Evolutionary conservation across 345 rosid genomes (phyloP).

Genomic region (Acer negundo): DNA sequence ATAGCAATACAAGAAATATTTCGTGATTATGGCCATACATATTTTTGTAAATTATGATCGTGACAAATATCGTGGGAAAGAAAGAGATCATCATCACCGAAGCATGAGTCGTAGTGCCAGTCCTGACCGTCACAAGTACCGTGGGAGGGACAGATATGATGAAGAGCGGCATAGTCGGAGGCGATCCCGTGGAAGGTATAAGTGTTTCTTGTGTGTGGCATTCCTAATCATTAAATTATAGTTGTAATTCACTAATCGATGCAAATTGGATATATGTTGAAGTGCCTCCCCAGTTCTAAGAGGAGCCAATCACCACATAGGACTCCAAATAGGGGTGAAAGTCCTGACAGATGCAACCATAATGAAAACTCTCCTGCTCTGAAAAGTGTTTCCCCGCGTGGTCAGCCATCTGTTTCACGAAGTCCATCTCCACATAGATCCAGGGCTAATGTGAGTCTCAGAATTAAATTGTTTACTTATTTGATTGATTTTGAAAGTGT

Average conservation of each 20-base stretch:
- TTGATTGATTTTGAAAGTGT: not conserved
- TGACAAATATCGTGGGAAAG: conserved; percentile 43
- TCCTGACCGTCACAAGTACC: conserved; percentile 48
- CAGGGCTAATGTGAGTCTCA: conserved; percentile 32
- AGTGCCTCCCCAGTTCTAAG: conserved; percentile 46
- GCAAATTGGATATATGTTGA: not conserved
- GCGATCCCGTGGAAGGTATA: conserved; percentile 51
- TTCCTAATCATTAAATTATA: not conserved
- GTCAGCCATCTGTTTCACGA: conserved; percentile 36
- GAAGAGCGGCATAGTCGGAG: conserved; percentile 48
- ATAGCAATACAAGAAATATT: not conserved
- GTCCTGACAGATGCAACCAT: conserved; percentile 37
- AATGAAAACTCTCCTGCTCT: conserved; percentile 35
- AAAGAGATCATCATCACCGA: conserved; percentile 39
- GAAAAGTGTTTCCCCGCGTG: conserved; percentile 39
- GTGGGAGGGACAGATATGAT: conserved; percentile 47
- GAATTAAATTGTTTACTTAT: not conserved
- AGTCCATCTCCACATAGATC: conserved; percentile 32
- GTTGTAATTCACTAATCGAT: not conserved
- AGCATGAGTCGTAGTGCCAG: conserved; percentile 57
- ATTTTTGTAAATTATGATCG: conserved; percentile 35
- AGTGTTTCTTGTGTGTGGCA: not conserved
- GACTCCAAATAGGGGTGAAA: conserved; percentile 35
- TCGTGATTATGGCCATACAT: not conserved
- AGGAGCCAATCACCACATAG: conserved; percentile 43